Percentiles rank a stretch among this genome's conserved stretches.
phyloP scores from a whole-genome alignment of 1,284 basidiomycete genomes.

The Cryptococcus wingfieldii region DNA sequence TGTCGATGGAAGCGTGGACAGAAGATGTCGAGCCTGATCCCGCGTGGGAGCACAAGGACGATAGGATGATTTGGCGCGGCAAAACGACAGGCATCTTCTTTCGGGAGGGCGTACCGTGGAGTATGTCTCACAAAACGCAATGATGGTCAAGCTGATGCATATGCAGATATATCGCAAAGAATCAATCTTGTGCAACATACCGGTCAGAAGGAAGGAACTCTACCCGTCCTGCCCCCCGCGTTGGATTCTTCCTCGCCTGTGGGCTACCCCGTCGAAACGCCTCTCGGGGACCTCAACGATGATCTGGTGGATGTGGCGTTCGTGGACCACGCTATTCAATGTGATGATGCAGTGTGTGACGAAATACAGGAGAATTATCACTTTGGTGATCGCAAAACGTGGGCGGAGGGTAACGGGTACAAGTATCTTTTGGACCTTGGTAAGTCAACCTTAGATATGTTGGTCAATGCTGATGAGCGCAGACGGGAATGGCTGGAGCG shows the following conservation, averaged over 20 bases:
- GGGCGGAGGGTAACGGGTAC: conserved; percentile 56
- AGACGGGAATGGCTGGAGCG: conserved; percentile 39
- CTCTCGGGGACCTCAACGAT: conserved; percentile 51
- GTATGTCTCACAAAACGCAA: conserved; percentile 16
- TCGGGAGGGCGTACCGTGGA: conserved; percentile 52
- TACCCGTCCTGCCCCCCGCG: conserved; percentile 40
- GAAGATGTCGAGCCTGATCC: conserved; percentile 53
- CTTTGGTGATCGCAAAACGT: conserved; percentile 52
- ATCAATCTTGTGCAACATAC: conserved; percentile 46
- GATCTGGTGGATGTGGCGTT: conserved; percentile 60
- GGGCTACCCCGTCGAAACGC: conserved; percentile 50
- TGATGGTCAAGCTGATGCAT: not conserved
- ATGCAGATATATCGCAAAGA: conserved; percentile 52
- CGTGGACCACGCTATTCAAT: conserved; percentile 53
- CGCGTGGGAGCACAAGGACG: conserved; percentile 59
- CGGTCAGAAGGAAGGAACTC: conserved; percentile 46
- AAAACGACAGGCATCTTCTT: conserved; percentile 63
- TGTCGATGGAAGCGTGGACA: conserved; percentile 47
- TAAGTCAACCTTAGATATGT: conserved; percentile 9
- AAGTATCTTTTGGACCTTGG: conserved; percentile 64
- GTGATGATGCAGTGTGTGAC: conserved; percentile 52
- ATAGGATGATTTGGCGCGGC: conserved; percentile 62
- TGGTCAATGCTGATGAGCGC: not conserved
- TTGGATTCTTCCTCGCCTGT: conserved; percentile 41
- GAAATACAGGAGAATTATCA: conserved; percentile 52